phyloP scores from a whole-genome alignment of 208 protist species.

The Histomonas meleagridis region DNA sequence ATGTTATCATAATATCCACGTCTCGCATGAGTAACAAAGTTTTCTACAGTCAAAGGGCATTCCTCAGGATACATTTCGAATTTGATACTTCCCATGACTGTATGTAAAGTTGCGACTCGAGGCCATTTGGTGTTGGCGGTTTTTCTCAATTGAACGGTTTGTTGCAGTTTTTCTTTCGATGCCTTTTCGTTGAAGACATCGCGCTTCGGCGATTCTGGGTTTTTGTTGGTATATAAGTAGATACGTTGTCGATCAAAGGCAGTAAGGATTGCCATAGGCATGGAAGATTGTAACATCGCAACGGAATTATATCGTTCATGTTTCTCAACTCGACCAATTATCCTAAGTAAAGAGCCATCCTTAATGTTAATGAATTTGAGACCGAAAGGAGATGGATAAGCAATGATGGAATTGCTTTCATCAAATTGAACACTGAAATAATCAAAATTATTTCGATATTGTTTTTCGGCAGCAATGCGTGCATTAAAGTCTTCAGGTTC shows the following conservation, averaged over 20 bases:
- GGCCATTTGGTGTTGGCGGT: background rate
- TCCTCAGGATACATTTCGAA: slow-evolving; percentile 30
- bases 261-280: background rate
- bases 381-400: background rate
- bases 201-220: background rate
- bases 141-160: background rate
- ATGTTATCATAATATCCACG: slow-evolving; percentile 60
- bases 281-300: background rate
- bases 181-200: slow-evolving; percentile 34
- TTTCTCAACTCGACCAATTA: background rate
- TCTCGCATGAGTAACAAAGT: slow-evolving; percentile 10
- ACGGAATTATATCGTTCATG: slow-evolving; percentile 33
- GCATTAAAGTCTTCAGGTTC: background rate
- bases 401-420: background rate
- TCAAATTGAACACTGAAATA: slow-evolving; percentile 8
- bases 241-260: background rate
- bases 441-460: background rate
- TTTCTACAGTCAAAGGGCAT: slow-evolving; percentile 30
- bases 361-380: background rate
- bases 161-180: background rate
- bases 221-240: slow-evolving; percentile 14
- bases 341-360: background rate
- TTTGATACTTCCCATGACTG: background rate
- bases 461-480: background rate
- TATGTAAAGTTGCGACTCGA: background rate